Evolutionary conservation across 495 filamentous ascomycete species (phyloP).

Genomic region (Aspergillus funiculosus): DNA sequence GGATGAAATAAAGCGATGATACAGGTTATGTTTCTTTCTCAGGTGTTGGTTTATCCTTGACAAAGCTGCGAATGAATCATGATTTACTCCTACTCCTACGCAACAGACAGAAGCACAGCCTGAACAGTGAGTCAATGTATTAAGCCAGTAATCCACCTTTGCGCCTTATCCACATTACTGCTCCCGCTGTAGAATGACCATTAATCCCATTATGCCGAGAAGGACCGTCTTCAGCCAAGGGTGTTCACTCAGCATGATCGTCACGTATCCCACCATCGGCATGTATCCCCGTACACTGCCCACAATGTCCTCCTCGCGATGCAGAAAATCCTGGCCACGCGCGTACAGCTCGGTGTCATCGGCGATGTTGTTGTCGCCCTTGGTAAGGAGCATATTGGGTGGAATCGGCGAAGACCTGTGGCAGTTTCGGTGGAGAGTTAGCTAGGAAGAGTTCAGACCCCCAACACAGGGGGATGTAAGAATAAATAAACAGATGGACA

Average conservation of each 20-base stretch:
- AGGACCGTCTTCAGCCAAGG: slow-evolving; percentile 96
- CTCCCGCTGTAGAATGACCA: slow-evolving; percentile 91
- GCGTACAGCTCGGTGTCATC: slow-evolving; percentile 96
- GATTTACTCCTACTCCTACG: too few relatives aligned
- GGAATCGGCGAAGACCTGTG: slow-evolving; percentile 24
- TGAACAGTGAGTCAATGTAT: too few relatives aligned
- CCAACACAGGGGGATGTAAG: too few relatives aligned
- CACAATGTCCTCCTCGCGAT: slow-evolving; percentile 81
- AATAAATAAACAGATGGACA: too few relatives aligned
- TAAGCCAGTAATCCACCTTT: too few relatives aligned
- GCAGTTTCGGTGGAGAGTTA: not conserved
- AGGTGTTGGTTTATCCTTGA: too few relatives aligned
- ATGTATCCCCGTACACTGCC: slow-evolving; percentile 93
- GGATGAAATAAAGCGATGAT: too few relatives aligned
- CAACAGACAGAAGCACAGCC: too few relatives aligned
- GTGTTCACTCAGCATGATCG: slow-evolving; percentile 92
- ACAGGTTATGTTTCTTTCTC: too few relatives aligned
- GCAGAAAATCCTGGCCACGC: slow-evolving; percentile 73
- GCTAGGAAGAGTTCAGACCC: not conserved
- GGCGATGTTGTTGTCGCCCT: slow-evolving; percentile 92
- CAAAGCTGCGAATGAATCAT: too few relatives aligned
- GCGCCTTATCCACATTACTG: slow-evolving; percentile 32
- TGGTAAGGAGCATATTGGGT: slow-evolving; percentile 68
- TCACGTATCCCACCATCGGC: slow-evolving; percentile 94
- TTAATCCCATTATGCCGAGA: slow-evolving; percentile 88